phyloP scores from a whole-genome alignment of 441 rosid genomes.

The Arabidopsis hybrid region DNA sequence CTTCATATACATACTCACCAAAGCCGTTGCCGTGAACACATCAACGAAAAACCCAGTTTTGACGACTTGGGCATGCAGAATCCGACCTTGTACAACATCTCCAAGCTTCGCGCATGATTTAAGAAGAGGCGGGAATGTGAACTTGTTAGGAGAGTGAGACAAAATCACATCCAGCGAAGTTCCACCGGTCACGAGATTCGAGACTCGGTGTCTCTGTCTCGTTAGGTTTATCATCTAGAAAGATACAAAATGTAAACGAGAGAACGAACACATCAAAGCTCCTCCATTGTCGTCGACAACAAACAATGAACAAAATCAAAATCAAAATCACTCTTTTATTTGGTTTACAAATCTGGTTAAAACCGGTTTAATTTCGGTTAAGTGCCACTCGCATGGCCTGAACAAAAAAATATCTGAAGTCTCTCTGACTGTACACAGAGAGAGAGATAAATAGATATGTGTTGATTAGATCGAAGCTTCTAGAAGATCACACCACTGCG shows the following conservation, averaged over 20 bases:
- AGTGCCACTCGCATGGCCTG: not conserved
- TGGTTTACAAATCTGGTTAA: conserved; percentile 16
- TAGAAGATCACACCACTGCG: conserved; percentile 35
- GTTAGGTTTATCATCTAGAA: conserved; percentile 34
- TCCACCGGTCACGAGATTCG: conserved; percentile 49
- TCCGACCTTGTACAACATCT: conserved; percentile 49
- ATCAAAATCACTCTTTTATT: not conserved
- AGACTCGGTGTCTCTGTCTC: conserved; percentile 33
- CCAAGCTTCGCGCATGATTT: conserved; percentile 56
- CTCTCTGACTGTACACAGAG: conserved; percentile 11
- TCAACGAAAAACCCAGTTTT: conserved; percentile 52
- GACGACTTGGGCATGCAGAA: conserved; percentile 49
- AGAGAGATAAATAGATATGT: conserved; percentile 1
- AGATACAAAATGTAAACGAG: not conserved
- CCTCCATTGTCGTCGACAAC: conserved; percentile 24
- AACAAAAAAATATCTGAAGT: conserved; percentile 35
- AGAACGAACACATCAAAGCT: conserved; percentile 21
- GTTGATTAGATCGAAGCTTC: conserved; percentile 34
- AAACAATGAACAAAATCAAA: not conserved
- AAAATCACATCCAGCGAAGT: conserved; percentile 49
- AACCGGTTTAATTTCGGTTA: conserved; percentile 36
- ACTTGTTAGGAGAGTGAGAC: conserved; percentile 47
- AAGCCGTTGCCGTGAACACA: conserved; percentile 50
- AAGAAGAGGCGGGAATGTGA: conserved; percentile 65
- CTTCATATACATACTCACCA: conserved; percentile 54